phyloP scores from a whole-genome alignment of 2,329 filamentous ascomycete genomes.

The Metarhizium robertsii region DNA sequence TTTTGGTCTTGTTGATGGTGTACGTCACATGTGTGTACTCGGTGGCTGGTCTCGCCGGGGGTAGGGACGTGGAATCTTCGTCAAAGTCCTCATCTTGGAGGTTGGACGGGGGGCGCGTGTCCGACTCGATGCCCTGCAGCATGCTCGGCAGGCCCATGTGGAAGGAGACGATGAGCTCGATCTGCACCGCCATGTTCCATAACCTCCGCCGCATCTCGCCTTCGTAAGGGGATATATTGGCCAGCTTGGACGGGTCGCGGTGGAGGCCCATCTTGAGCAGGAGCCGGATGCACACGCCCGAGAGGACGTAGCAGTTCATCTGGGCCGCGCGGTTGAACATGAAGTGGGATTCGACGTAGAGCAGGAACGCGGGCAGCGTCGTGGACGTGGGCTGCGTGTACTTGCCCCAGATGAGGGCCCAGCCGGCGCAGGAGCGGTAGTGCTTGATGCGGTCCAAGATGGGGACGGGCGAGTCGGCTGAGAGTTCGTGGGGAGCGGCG shows the following conservation, averaged over 20 bases:
- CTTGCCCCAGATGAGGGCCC: slow-evolving; percentile 39
- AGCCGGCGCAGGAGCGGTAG: slow-evolving; percentile 41
- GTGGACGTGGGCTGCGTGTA: slow-evolving; percentile 39
- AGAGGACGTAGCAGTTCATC: slow-evolving; percentile 43
- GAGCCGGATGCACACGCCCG: slow-evolving; percentile 39
- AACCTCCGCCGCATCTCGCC: slow-evolving; percentile 38
- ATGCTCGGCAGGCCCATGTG: slow-evolving; percentile 60
- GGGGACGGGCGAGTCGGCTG: slow-evolving; percentile 27
- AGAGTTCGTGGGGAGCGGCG: slow-evolving; percentile 33
- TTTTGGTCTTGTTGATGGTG: slow-evolving; percentile 38
- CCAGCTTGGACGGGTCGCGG: slow-evolving; percentile 42
- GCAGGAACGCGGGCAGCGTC: slow-evolving; percentile 40
- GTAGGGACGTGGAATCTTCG: slow-evolving; percentile 43
- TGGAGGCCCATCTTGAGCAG: slow-evolving; percentile 51
- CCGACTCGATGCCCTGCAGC: slow-evolving; percentile 53
- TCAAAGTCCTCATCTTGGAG: slow-evolving; percentile 57
- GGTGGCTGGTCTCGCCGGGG: slow-evolving; percentile 42
- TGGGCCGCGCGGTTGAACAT: slow-evolving; percentile 39
- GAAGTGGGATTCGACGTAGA: slow-evolving; percentile 46
- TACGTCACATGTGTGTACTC: slow-evolving; percentile 53
- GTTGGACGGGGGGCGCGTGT: slow-evolving; percentile 52
- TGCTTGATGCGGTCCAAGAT: slow-evolving; percentile 35
- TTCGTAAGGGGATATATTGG: slow-evolving; percentile 39
- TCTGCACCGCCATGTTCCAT: slow-evolving; percentile 35
- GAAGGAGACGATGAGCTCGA: slow-evolving; percentile 57